phyloP scores from a whole-genome alignment of 2,329 filamentous ascomycete species.

The Sclerotinia minor region DNA sequence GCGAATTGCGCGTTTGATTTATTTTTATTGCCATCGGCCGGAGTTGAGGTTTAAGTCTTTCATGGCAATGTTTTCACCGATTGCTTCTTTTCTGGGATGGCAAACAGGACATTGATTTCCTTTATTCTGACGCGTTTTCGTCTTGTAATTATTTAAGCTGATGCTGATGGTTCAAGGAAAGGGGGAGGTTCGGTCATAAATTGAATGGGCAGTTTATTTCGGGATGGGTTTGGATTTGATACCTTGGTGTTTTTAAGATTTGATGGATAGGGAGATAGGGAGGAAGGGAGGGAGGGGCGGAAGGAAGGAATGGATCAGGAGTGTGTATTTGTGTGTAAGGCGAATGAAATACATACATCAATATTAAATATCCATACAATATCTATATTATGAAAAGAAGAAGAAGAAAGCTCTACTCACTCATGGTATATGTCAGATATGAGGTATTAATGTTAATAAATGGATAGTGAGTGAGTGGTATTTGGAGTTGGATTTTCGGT shows the following conservation, averaged over 20 bases:
- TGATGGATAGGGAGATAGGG: constrained; percentile 11
- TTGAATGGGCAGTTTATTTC: constrained; percentile 30
- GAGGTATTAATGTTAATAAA: no score
- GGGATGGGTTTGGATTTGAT: constrained; percentile 36
- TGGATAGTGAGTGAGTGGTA: no score
- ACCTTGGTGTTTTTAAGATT: constrained; percentile 36
- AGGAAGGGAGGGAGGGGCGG: no score
- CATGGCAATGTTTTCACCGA: constrained; percentile 24
- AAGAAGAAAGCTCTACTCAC: constrained; percentile 9
- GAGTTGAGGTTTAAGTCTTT: constrained; percentile 26
- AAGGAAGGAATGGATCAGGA: constrained; percentile 17
- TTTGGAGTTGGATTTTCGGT: no score
- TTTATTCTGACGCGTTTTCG: constrained; percentile 23
- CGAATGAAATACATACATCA: constrained; percentile 1
- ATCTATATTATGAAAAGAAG: not conserved
- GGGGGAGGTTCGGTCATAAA: constrained; percentile 30
- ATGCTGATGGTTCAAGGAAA: not conserved
- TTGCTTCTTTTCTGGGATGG: constrained; percentile 4
- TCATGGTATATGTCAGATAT: not conserved
- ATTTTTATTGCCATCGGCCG: constrained; percentile 22
- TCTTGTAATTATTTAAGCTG: constrained; percentile 19
- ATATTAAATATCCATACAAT: not conserved
- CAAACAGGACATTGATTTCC: not conserved
- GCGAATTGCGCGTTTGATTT: constrained; percentile 25
- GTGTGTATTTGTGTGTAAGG: not conserved